phyloP scores from a whole-genome alignment of 2,329 filamentous ascomycete genomes.

The Herpotrichia juniperi region DNA sequence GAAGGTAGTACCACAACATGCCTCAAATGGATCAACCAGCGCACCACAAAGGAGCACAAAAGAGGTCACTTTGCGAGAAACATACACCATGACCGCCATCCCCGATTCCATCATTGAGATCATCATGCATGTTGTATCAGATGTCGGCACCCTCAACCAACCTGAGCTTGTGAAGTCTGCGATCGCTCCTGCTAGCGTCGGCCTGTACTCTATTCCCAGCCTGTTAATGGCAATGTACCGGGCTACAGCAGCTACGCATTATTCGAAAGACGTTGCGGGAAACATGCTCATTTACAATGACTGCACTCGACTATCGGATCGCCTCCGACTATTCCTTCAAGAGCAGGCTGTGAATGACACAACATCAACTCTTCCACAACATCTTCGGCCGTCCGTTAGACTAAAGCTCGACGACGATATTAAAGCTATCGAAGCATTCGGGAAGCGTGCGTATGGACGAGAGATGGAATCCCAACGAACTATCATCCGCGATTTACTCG shows the following conservation, averaged over 20 bases:
- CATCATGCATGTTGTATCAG: slow-evolving; percentile 59
- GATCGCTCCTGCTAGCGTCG: slow-evolving; percentile 70
- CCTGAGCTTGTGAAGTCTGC: slow-evolving; percentile 55
- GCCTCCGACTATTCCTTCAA: slow-evolving; percentile 56
- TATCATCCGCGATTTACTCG: slow-evolving; percentile 66
- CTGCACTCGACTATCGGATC: slow-evolving; percentile 62
- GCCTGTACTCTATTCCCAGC: slow-evolving; percentile 74
- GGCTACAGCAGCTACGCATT: slow-evolving; percentile 76
- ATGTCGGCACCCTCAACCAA: slow-evolving; percentile 61
- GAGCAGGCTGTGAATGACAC: slow-evolving; percentile 47
- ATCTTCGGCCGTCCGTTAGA: slow-evolving; percentile 42
- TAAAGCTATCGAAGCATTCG: slow-evolving; percentile 63
- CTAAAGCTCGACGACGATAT: slow-evolving; percentile 61
- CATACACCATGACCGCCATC: slow-evolving; percentile 86
- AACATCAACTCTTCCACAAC: slow-evolving; percentile 34
- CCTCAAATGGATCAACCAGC: slow-evolving; percentile 36
- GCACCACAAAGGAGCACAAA: slow-evolving; percentile 41
- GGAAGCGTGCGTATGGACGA: slow-evolving; percentile 65
- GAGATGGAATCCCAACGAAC: slow-evolving; percentile 71
- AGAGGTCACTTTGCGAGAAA: slow-evolving; percentile 81
- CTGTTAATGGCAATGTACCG: slow-evolving; percentile 79
- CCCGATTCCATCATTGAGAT: slow-evolving; percentile 77
- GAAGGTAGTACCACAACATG: slow-evolving; percentile 35
- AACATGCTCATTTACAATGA: slow-evolving; percentile 73
- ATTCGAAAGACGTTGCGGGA: slow-evolving; percentile 63